phyloP scores from a whole-genome alignment of 352 stramenopile species.

The Peronosclerospora sorghi region DNA sequence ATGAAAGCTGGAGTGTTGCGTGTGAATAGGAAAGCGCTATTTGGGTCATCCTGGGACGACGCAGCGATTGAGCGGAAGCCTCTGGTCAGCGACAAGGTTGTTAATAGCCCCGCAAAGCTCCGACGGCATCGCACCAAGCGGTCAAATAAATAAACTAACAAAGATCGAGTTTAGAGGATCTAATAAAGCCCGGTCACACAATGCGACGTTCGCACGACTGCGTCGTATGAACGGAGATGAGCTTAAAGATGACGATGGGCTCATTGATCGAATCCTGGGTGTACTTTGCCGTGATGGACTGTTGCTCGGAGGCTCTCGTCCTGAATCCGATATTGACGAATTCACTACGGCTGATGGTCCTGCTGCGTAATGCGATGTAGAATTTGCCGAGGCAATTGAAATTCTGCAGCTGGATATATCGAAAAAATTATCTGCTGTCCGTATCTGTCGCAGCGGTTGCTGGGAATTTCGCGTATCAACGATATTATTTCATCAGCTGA shows the following conservation, averaged over 20 bases:
- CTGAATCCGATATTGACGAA: conserved; percentile 18
- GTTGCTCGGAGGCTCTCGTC: conserved; percentile 28
- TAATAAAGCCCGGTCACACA: no score
- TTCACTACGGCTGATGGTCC: conserved; percentile 9
- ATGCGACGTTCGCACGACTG: conserved; percentile 55
- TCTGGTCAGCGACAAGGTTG: conserved; percentile 52
- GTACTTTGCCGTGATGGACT: conserved; percentile 54
- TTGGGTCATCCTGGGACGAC: conserved; percentile 71
- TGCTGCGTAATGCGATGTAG: conserved; percentile 16
- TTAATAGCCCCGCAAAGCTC: conserved; percentile 25
- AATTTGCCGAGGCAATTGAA: conserved; percentile 68
- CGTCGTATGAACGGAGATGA: conserved; percentile 55
- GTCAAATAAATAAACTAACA: no score
- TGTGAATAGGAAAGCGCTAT: conserved; percentile 64
- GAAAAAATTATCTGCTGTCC: conserved; percentile 82
- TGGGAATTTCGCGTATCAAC: conserved; percentile 58
- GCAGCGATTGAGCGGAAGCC: conserved; percentile 70
- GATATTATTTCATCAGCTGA: conserved; percentile 74
- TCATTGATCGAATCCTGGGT: conserved; percentile 72
- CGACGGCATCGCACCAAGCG: conserved; percentile 24
- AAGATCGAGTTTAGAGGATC: no score
- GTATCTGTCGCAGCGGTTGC: conserved; percentile 60
- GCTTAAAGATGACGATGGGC: conserved; percentile 67
- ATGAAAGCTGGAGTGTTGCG: conserved; percentile 24
- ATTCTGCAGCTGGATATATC: conserved; percentile 77